A percentile compares a stretch with the other conserved stretches of the same genome.
Evolutionary conservation across 352 stramenopile genomes (phyloP).

Genomic region (Globisporangium cylindrosporum): DNA sequence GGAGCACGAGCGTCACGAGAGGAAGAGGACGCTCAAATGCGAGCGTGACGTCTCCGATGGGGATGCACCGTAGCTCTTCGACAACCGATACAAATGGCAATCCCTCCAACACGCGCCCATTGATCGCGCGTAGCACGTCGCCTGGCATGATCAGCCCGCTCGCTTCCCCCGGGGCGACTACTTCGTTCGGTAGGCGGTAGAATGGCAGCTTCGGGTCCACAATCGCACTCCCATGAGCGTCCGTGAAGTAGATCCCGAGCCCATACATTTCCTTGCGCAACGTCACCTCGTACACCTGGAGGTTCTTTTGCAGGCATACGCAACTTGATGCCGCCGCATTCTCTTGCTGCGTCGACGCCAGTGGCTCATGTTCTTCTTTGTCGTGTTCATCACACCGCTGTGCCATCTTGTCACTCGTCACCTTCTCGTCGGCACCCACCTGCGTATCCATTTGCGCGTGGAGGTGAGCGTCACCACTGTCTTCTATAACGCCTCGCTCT

Average conservation of each 20-base stretch:
- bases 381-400: neutral
- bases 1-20: neutral
- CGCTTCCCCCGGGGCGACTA: slow-evolving; percentile 52
- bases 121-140: slow-evolving; percentile 51
- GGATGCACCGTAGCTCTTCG: slow-evolving; percentile 56
- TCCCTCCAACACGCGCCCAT: slow-evolving; percentile 27
- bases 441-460: neutral
- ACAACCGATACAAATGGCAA: slow-evolving; percentile 49
- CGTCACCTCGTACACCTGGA: slow-evolving; percentile 35
- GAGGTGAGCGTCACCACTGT: no score
- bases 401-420: neutral
- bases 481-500: neutral
- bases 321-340: no score
- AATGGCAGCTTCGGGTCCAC: slow-evolving; percentile 64
- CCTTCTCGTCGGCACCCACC: neutral
- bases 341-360: no score
- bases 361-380: neutral
- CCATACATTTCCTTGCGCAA: slow-evolving; percentile 60
- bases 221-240: slow-evolving; percentile 33
- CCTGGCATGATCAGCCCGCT: slow-evolving; percentile 42
- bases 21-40: slow-evolving; percentile 32
- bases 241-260: slow-evolving; percentile 72
- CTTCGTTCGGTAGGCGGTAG: slow-evolving; percentile 59
- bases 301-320: neutral
- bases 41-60: slow-evolving; percentile 35